Base-by-base conservation (phyloP, 495 filamentous ascomycete genomes). In the Annulohypoxylon maeteangense region DNA sequence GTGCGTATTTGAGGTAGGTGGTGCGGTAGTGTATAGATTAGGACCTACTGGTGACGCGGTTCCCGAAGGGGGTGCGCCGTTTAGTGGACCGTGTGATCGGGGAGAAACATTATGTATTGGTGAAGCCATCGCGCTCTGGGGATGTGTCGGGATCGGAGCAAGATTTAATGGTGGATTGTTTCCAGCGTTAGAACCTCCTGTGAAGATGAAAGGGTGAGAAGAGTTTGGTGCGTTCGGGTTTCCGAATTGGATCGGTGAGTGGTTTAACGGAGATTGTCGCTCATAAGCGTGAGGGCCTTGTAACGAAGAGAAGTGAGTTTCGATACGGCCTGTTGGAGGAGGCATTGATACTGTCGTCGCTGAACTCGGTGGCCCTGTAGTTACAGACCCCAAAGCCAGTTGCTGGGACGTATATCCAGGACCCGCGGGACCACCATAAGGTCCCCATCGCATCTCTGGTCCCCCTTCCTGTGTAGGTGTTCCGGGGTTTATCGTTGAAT, bases 21-120 rank as follows among this genome's bases (percentile, higher is more conserved):
- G 68, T 31, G 75, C 70, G n/a, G 75, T 75, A 54, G 75, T 75
- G 44, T 78, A 78, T 50, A 78, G 71, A 40, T 74, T 78, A 44
- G 74, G 70, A 23, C 75, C 75, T 14, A 78, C 74, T 59, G 75
- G 75, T 29, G 75, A 78, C 5, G 71, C 71, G 25, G 67, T 74
- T 59, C 60, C 71, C 14, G 71, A 70, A 3, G 71, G 71, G 16
- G 75, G 74, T 23, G 75, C 75, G 20, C 66, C 62, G 54, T 72
- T 68, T 4, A 72, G 40, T 14, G 74, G 74, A 18, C 58, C 62
- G 18, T 76, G 74, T 32, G 74, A 71, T 36, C 75, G 71, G 6
- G 75, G 75, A 8, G 75, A 76, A 8, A 75, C 74, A 38, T 71
- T 71, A 47, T 75, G 70, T 65, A 78, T 70, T 23, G 75, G 75